Conservation (phyloP, 2,329 filamentous ascomycete genomes). For the Penicillium paneum region DNA sequence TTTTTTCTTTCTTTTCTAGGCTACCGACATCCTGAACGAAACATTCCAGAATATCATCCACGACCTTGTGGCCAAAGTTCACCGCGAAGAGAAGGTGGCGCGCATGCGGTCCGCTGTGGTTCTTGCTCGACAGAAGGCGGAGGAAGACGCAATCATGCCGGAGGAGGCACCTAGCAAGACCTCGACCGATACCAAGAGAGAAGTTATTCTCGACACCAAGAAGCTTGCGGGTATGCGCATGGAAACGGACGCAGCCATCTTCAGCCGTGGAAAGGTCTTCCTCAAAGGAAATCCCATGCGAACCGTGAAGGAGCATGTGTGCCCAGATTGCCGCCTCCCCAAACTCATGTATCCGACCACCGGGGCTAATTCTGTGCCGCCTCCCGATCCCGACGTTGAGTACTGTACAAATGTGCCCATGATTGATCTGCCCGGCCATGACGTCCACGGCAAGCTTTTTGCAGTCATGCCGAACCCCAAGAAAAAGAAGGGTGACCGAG, state of each 20-base stretch:
- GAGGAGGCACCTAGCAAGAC: constrained; percentile 33
- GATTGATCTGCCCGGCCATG: constrained; percentile 56
- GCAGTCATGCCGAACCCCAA: constrained; percentile 48
- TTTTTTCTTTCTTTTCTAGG: constrained; percentile 1
- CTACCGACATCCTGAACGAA: constrained; percentile 52
- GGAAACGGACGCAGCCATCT: constrained; percentile 52
- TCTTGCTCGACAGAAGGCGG: constrained; percentile 43
- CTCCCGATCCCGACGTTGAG: constrained; percentile 50
- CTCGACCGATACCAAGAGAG: constrained; percentile 31
- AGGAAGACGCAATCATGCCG: constrained; percentile 35
- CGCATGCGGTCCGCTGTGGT: constrained; percentile 54
- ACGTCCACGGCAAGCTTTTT: constrained; percentile 58
- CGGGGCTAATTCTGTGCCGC: constrained; percentile 48
- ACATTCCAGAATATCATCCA: constrained; percentile 59
- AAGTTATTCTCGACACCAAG: constrained; percentile 35
- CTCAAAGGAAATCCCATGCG: constrained; percentile 58
- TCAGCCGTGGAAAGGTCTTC: constrained; percentile 52
- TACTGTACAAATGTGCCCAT: constrained; percentile 61
- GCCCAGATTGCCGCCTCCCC: constrained; percentile 59
- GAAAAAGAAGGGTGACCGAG: constrained; percentile 35
- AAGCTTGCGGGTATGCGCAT: constrained; percentile 38
- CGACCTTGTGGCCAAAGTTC: constrained; percentile 56
- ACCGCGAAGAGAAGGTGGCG: constrained; percentile 59
- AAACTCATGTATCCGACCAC: constrained; percentile 57
- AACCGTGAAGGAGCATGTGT: constrained; percentile 58